Percentiles rank a stretch among this genome's conserved stretches.
phyloP scores from a whole-genome alignment of 177 flowering plant species.

The Vitis hybrid region DNA sequence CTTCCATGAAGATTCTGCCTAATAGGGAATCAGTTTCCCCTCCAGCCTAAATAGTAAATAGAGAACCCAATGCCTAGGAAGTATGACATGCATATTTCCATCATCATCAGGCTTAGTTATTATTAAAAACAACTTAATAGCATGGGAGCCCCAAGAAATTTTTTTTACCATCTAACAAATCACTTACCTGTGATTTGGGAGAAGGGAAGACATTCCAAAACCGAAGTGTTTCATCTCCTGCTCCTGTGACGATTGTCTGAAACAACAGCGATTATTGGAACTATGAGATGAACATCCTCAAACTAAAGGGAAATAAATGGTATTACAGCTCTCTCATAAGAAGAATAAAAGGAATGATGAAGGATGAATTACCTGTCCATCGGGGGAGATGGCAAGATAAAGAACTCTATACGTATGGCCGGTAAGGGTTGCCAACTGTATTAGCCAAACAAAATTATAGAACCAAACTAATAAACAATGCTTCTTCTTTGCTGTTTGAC shows the following conservation, averaged over 20 bases:
- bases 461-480: background rate
- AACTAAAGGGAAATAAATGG: background rate
- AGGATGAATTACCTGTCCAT: conserved; percentile 75
- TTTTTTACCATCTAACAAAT: background rate
- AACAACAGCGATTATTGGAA: conserved; percentile 4
- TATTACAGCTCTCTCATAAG: background rate
- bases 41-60: no score
- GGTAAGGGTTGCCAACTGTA: conserved; percentile 93
- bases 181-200: conserved; percentile 82
- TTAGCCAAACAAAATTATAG: conserved; percentile 6
- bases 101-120: background rate
- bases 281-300: background rate
- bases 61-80: no score
- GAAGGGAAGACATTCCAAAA: conserved; percentile 99
- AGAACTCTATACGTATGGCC: conserved; percentile 92
- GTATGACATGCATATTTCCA: no score
- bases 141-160: no score
- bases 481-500: background rate
- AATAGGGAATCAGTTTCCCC: background rate
- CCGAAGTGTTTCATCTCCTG: conserved; percentile 98
- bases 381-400: conserved; percentile 95
- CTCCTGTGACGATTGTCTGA: conserved; percentile 97
- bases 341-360: background rate
- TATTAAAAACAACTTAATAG: no score
- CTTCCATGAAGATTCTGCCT: background rate